phyloP scores from a whole-genome alignment of 2,329 filamentous ascomycete genomes.

The Fusarium poae region DNA sequence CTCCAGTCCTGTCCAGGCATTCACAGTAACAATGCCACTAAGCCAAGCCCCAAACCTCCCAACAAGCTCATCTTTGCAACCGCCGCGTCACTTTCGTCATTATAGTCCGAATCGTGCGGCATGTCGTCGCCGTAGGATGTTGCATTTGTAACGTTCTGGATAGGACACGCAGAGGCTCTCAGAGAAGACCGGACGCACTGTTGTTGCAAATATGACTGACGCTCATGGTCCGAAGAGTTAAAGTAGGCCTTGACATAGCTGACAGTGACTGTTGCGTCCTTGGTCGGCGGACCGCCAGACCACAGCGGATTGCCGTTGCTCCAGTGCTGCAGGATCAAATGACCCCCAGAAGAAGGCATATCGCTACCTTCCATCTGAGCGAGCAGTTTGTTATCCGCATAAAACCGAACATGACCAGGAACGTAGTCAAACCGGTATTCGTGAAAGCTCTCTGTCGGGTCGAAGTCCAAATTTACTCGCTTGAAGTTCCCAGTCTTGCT shows the following conservation, averaged over 20 bases:
- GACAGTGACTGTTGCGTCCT: slow-evolving; percentile 73
- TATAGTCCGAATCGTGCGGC: not conserved
- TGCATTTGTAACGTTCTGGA: slow-evolving; percentile 45
- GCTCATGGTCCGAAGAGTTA: slow-evolving; percentile 69
- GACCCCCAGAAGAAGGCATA: slow-evolving; percentile 72
- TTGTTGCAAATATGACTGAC: slow-evolving; percentile 21
- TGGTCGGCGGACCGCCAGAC: slow-evolving; percentile 76
- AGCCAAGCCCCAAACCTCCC: not conserved
- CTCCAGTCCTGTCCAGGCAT: not conserved
- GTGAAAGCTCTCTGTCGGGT: slow-evolving; percentile 75
- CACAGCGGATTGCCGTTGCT: slow-evolving; percentile 80
- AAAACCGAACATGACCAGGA: slow-evolving; percentile 73
- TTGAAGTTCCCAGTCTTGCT: slow-evolving; percentile 69
- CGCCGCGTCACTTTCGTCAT: not conserved
- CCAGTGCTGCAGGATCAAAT: slow-evolving; percentile 81
- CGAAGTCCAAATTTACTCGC: slow-evolving; percentile 71
- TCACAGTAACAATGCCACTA: not conserved
- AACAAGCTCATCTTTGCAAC: not conserved
- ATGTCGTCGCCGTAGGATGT: slow-evolving; percentile 39
- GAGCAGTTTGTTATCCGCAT: slow-evolving; percentile 72
- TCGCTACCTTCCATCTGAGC: slow-evolving; percentile 67
- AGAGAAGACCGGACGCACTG: slow-evolving; percentile 29
- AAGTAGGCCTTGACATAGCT: slow-evolving; percentile 84
- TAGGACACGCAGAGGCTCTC: slow-evolving; percentile 41
- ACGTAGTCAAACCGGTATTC: slow-evolving; percentile 86